A percentile compares a stretch with the other conserved stretches of the same genome.
These are phyloP conservation scores for Cymodocea nodosa DNA, from an alignment of 116 monocot genomes.

Conservation along the genomic window DNA sequence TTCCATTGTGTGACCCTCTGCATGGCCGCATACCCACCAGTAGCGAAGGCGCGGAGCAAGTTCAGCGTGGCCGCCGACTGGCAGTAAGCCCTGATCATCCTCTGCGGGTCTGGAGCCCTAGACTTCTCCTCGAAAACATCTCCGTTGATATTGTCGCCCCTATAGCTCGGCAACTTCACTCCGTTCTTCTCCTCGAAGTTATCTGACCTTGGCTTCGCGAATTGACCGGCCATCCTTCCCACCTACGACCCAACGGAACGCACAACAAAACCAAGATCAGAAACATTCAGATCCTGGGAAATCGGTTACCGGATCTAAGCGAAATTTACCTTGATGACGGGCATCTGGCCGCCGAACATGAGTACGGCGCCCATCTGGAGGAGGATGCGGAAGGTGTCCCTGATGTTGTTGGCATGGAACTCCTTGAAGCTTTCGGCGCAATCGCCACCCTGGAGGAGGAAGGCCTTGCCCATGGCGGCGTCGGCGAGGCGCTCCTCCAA, in stretches of 20 bases:
- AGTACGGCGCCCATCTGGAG: slow-evolving; percentile 79
- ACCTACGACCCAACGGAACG: slow-evolving; percentile 26
- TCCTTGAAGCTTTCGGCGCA: slow-evolving; percentile 94
- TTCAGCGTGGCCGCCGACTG: slow-evolving; percentile 80
- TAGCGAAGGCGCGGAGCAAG: slow-evolving; percentile 75
- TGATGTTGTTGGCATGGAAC: slow-evolving; percentile 73
- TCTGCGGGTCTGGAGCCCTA: slow-evolving; percentile 61
- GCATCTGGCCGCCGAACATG: slow-evolving; percentile 86
- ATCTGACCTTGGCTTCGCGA: slow-evolving; percentile 79
- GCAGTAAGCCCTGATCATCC: slow-evolving; percentile 81
- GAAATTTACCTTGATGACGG: slow-evolving; percentile 52
- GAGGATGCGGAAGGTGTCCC: slow-evolving; percentile 65
- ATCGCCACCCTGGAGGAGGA: slow-evolving; percentile 74
- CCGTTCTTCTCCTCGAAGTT: slow-evolving; percentile 66
- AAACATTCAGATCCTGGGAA: neutral
- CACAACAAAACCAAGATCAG: neutral
- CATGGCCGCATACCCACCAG: slow-evolving; percentile 92
- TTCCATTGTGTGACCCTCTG: slow-evolving; percentile 96
- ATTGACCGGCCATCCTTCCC: slow-evolving; percentile 91
- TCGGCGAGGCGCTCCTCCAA: slow-evolving; percentile 62
- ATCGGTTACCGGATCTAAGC: neutral
- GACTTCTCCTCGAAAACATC: slow-evolving; percentile 76
- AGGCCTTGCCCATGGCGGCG: slow-evolving; percentile 58
- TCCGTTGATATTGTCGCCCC: slow-evolving; percentile 82
- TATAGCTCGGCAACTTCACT: slow-evolving; percentile 83